phyloP scores from a whole-genome alignment of 2,329 filamentous ascomycete species.

The Fusarium foetens region DNA sequence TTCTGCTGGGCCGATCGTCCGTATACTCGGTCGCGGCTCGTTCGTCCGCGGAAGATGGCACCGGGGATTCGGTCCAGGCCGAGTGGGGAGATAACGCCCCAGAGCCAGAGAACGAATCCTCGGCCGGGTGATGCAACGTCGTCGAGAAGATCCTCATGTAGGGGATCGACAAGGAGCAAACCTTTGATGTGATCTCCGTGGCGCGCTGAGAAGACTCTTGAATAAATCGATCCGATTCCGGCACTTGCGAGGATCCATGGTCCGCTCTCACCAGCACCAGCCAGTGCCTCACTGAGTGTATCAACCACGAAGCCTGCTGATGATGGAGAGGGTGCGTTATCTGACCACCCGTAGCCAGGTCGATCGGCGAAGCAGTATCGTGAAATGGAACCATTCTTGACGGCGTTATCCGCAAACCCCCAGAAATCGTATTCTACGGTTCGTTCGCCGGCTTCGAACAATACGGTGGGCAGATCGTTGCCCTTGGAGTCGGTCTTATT shows the following conservation, averaged over 20 bases:
- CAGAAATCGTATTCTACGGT: conserved; percentile 84
- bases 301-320: conserved; percentile 94
- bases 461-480: conserved; percentile 74
- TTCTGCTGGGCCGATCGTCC: conserved; percentile 81
- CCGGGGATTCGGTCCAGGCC: conserved; percentile 83
- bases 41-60: conserved; percentile 83
- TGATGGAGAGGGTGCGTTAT: conserved; percentile 92
- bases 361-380: conserved; percentile 97
- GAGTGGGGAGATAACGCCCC: conserved; percentile 86
- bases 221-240: conserved; percentile 88
- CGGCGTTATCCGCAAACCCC: conserved; percentile 78
- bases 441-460: conserved; percentile 85
- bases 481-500: conserved; percentile 69
- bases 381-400: conserved; percentile 82
- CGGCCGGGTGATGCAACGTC: conserved; percentile 72
- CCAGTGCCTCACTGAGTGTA: conserved; percentile 86
- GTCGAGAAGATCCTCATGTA: conserved; percentile 87
- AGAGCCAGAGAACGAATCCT: conserved; percentile 88
- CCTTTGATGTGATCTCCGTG: conserved; percentile 80
- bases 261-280: conserved; percentile 80
- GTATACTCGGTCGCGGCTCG: conserved; percentile 84
- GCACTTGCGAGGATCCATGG: conserved; percentile 91
- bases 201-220: conserved; percentile 88
- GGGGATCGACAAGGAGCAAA: conserved; percentile 84
- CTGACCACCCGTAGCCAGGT: conserved; percentile 86